phyloP scores from a whole-genome alignment of 169 alveolate genomes.

The Eimeria tenella region DNA sequence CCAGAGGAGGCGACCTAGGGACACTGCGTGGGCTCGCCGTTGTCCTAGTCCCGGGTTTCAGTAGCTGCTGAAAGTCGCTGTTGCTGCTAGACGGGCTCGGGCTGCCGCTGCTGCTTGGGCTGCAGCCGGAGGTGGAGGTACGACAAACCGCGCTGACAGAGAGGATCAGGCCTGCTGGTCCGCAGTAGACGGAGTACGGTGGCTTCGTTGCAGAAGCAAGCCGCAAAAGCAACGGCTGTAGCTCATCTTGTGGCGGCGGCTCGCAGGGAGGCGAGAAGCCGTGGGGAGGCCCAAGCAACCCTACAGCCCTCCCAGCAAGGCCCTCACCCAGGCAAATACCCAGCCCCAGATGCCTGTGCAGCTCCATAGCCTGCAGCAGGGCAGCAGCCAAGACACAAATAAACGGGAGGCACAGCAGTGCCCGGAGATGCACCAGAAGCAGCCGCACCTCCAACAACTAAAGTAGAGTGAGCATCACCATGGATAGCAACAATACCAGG shows the following conservation, averaged over 20 bases:
- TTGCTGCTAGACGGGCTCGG: background rate
- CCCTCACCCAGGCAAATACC: background rate
- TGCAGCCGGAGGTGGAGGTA: background rate
- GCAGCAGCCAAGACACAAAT: background rate
- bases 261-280: background rate
- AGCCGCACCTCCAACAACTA: background rate
- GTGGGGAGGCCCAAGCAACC: background rate
- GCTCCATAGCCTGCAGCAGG: constrained; percentile 10
- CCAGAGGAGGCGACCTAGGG: background rate
- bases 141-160: background rate
- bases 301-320: constrained; percentile 7
- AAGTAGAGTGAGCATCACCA: background rate
- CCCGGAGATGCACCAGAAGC: no score
- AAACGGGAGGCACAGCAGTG: background rate
- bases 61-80: background rate
- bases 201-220: constrained; percentile 5
- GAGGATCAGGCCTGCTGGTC: background rate
- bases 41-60: background rate
- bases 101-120: constrained; percentile 3
- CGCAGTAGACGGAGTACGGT: constrained; percentile 13
- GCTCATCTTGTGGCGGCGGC: background rate
- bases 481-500: background rate
- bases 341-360: constrained; percentile 16
- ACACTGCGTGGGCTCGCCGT: background rate
- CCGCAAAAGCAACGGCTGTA: constrained; percentile 14